Evolutionary conservation across 1,284 basidiomycete species (phyloP).

Genomic region (Neolentinus lepideus): DNA sequence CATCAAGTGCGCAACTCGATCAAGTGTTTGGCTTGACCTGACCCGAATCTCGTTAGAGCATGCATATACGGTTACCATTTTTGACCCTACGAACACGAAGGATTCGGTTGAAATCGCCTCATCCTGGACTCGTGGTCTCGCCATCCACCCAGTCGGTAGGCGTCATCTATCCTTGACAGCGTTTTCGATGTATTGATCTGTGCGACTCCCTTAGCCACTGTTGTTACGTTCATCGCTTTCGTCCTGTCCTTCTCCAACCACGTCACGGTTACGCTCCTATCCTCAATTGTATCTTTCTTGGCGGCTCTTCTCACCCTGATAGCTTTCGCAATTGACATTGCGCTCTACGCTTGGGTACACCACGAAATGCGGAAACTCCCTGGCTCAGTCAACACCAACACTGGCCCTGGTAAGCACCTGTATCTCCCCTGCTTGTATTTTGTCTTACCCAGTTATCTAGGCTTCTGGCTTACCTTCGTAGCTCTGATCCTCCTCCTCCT

Average conservation of each 20-base stretch:
- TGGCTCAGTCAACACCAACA: slow-evolving; percentile 34
- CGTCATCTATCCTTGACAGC: slow-evolving; percentile 14
- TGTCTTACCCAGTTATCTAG: slow-evolving; percentile 24
- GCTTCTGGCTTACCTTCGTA: slow-evolving; percentile 72
- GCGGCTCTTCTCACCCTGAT: slow-evolving; percentile 59
- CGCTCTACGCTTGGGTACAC: slow-evolving; percentile 57
- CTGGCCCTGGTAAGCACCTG: slow-evolving; percentile 48
- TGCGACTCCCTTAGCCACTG: slow-evolving; percentile 39
- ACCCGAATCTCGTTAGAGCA: slow-evolving; percentile 22
- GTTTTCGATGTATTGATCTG: slow-evolving; percentile 6
- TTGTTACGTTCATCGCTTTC: slow-evolving; percentile 55
- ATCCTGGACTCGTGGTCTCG: slow-evolving; percentile 68
- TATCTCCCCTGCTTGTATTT: slow-evolving; percentile 1
- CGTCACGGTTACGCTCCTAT: slow-evolving; percentile 46
- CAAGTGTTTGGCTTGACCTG: background rate
- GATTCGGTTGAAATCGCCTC: slow-evolving; percentile 37
- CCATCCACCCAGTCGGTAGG: slow-evolving; percentile 64
- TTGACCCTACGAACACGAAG: slow-evolving; percentile 13
- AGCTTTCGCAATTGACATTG: slow-evolving; percentile 68
- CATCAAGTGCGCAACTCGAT: slow-evolving; percentile 23
- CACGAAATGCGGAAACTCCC: slow-evolving; percentile 43
- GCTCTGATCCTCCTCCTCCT: slow-evolving; percentile 54
- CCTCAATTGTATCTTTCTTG: slow-evolving; percentile 59
- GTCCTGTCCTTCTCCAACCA: slow-evolving; percentile 57
- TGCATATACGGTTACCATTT: background rate